Conservation (phyloP, 371 early-diverging fungal genomes). For the Rhizopus microsporus region DNA sequence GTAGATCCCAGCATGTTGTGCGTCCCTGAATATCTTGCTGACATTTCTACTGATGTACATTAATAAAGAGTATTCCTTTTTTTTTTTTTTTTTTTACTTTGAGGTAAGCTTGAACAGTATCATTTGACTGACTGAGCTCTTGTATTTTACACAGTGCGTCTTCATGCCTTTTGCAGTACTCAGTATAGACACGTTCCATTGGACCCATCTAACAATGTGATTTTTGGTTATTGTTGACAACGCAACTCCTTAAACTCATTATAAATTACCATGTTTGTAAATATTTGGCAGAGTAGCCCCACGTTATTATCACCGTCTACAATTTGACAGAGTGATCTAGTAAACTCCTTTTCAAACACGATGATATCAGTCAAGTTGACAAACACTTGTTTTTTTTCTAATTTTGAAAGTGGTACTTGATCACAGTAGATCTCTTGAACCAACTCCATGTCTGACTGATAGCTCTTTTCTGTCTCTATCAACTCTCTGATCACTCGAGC, state of each 20-base stretch:
- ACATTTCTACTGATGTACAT: slow-evolving; percentile 34
- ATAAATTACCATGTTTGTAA: neutral
- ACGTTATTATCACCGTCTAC: neutral
- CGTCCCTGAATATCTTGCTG: slow-evolving; percentile 58
- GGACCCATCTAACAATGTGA: slow-evolving; percentile 31
- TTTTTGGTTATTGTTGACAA: too few species aligned
- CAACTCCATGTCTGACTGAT: slow-evolving; percentile 65
- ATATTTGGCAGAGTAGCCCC: neutral
- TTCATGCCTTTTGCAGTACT: slow-evolving; percentile 80
- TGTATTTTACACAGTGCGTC: slow-evolving; percentile 61
- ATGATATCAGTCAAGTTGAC: slow-evolving; percentile 62
- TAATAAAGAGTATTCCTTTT: neutral
- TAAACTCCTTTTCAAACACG: slow-evolving; percentile 49
- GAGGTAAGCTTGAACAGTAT: slow-evolving; percentile 49
- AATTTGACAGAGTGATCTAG: slow-evolving; percentile 29
- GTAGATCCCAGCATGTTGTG: slow-evolving; percentile 83
- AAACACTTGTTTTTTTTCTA: slow-evolving; percentile 65
- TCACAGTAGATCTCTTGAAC: slow-evolving; percentile 63
- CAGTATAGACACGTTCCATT: slow-evolving; percentile 65
- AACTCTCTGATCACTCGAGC: slow-evolving; percentile 63
- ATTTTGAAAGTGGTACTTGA: slow-evolving; percentile 29
- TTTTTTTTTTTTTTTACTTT: slow-evolving; percentile 33
- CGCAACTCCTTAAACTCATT: too few species aligned
- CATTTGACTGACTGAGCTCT: slow-evolving; percentile 50
- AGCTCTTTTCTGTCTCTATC: slow-evolving; percentile 68